These are phyloP conservation scores for Orbilia javanica DNA, from an alignment of 2,329 filamentous ascomycete species.

Conservation along the genomic window DNA sequence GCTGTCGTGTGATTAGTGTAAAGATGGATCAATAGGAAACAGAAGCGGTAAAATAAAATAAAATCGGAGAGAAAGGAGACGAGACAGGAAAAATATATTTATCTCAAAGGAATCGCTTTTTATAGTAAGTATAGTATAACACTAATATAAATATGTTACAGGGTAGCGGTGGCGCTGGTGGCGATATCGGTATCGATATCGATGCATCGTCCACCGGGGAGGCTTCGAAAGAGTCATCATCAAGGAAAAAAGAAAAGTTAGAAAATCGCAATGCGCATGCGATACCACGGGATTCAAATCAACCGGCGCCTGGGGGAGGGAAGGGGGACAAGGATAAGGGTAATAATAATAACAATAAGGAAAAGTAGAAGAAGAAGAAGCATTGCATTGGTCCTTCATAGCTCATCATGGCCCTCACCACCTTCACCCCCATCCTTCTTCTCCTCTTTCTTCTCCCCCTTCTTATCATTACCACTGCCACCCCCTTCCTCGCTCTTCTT, in stretches of 20 bases:
- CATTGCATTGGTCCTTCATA: slow-evolving; percentile 3
- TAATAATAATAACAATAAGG: background rate
- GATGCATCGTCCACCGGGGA: no score
- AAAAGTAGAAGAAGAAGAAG: no score
- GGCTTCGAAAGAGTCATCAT: background rate
- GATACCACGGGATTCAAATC: background rate
- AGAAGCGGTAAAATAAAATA: background rate
- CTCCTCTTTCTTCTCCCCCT: slow-evolving; percentile 61
- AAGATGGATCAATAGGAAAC: no score
- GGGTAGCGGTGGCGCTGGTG: no score
- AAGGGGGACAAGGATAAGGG: background rate
- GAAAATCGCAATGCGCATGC: background rate
- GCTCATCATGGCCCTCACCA: slow-evolving; percentile 42
- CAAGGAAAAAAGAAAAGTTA: no score
- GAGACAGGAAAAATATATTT: no score
- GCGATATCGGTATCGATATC: background rate
- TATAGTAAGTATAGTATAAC: no score
- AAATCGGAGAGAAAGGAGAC: background rate
- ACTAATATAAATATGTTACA: slow-evolving; percentile 13
- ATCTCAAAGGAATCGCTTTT: background rate
- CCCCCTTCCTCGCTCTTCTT: slow-evolving; percentile 64
- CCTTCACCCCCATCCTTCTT: slow-evolving; percentile 46
- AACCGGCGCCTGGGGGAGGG: background rate
- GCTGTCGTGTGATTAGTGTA: no score
- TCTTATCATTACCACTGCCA: no score